A percentile compares a stretch with the other conserved stretches of the same genome.
These are phyloP conservation scores for Gentiana straminea DNA, from an alignment of 257 asterid genomes.

Conservation along the genomic window DNA sequence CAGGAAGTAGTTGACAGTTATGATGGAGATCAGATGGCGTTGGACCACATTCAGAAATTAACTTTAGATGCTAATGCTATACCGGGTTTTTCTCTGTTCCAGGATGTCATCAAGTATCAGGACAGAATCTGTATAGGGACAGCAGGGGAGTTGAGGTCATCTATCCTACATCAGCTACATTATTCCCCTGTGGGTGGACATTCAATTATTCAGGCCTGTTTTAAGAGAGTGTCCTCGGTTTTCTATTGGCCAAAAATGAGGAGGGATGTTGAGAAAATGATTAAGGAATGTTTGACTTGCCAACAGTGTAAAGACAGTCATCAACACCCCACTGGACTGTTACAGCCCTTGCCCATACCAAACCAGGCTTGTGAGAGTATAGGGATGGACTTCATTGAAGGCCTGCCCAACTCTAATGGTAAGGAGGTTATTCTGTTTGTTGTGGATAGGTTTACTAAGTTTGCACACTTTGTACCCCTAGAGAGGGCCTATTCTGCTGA, in stretches of 20 bases:
- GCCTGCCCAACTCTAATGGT: constrained; percentile 3
- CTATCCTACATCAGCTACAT: too few relatives aligned
- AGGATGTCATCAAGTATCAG: too few relatives aligned
- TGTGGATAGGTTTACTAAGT: not conserved
- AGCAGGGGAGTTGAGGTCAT: too few relatives aligned
- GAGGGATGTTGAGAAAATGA: not conserved
- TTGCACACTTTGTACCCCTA: not conserved
- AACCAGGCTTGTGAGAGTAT: not conserved
- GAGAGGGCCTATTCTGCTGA: not conserved
- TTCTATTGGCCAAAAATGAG: not conserved
- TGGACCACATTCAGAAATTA: too few relatives aligned
- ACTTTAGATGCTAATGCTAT: too few relatives aligned
- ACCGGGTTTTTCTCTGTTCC: too few relatives aligned
- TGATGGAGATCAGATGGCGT: too few relatives aligned
- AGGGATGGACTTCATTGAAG: not conserved
- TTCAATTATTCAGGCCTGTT: too few relatives aligned
- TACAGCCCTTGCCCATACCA: not conserved
- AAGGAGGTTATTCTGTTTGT: not conserved
- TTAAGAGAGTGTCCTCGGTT: not conserved
- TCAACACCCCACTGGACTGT: not conserved
- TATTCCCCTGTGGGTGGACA: too few relatives aligned
- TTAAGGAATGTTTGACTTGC: not conserved
- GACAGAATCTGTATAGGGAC: too few relatives aligned
- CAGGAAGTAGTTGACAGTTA: too few relatives aligned
- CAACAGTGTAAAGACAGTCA: not conserved